Percentiles rank a stretch among this genome's conserved stretches.
Evolutionary conservation across 2,329 filamentous ascomycete species (phyloP).

Genomic region (Neocatenulostroma microsporum): DNA sequence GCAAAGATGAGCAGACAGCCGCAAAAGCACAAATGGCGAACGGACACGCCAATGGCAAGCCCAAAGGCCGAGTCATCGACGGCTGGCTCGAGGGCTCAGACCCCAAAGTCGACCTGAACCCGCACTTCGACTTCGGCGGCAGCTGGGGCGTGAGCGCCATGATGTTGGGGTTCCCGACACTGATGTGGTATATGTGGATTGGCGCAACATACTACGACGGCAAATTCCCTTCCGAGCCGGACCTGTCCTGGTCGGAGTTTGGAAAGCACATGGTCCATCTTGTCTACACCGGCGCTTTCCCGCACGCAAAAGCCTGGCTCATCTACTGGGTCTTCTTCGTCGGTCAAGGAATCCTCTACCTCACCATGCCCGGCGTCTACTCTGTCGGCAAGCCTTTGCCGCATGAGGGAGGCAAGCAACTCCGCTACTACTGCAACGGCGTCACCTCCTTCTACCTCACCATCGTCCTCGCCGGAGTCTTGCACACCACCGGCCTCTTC

Average conservation of each 20-base stretch:
- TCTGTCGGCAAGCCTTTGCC: slow-evolving; percentile 80
- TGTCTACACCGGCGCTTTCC: slow-evolving; percentile 77
- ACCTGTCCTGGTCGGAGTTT: slow-evolving; percentile 58
- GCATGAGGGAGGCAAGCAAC: slow-evolving; percentile 73
- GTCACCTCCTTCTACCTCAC: slow-evolving; percentile 82
- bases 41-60: slow-evolving; percentile 29
- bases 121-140: slow-evolving; percentile 75
- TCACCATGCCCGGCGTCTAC: slow-evolving; percentile 78
- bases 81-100: slow-evolving; percentile 31
- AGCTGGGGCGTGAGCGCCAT: slow-evolving; percentile 69
- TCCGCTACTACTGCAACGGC: slow-evolving; percentile 91
- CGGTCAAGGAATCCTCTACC: slow-evolving; percentile 75
- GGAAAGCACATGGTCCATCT: slow-evolving; percentile 60
- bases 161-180: slow-evolving; percentile 85
- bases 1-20: slow-evolving; percentile 7
- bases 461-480: slow-evolving; percentile 57
- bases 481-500: slow-evolving; percentile 81
- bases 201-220: slow-evolving; percentile 89
- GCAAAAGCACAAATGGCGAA: slow-evolving; percentile 19
- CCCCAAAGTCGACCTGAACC: slow-evolving; percentile 39
- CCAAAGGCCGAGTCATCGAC: slow-evolving; percentile 34
- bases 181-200: slow-evolving; percentile 99
- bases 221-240: slow-evolving; percentile 55
- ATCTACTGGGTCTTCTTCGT: slow-evolving; percentile 95
- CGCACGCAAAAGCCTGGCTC: slow-evolving; percentile 70